Percentiles rank a stretch among this genome's conserved stretches.
phyloP scores from a whole-genome alignment of 2,329 filamentous ascomycete genomes.

The Chrysoporthe puriensis region DNA sequence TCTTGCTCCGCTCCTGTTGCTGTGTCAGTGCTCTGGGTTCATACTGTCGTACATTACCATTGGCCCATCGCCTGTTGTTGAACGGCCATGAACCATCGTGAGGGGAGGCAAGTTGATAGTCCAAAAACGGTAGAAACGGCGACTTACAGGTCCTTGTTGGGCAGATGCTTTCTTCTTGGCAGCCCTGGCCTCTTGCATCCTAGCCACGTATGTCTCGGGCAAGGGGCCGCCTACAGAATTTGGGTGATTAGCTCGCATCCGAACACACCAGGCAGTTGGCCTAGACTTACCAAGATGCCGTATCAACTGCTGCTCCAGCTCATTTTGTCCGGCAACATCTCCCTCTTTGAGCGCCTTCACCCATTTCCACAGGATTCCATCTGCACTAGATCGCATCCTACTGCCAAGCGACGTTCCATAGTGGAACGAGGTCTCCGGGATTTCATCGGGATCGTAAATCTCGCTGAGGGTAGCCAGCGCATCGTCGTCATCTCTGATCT shows the following conservation, averaged over 20 bases:
- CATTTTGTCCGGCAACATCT: conserved; percentile 20
- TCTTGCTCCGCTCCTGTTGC: conserved; percentile 44
- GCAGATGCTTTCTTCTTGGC: conserved; percentile 26
- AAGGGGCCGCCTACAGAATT: conserved; percentile 9
- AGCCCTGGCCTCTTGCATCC: conserved; percentile 15
- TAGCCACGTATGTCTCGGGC: conserved; percentile 21
- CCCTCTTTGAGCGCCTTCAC: conserved; percentile 20
- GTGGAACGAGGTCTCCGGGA: conserved; percentile 7
- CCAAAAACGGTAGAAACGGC: background rate
- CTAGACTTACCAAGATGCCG: conserved; percentile 19
- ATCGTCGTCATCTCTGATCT: conserved; percentile 5
- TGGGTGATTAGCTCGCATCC: background rate
- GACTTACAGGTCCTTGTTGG: conserved; percentile 24
- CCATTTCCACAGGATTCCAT: conserved; percentile 24
- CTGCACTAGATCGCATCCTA: conserved; percentile 8
- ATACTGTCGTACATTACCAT: background rate
- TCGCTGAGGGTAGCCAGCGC: conserved; percentile 21
- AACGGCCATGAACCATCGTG: background rate
- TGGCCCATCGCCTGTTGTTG: background rate
- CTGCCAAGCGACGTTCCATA: conserved; percentile 9
- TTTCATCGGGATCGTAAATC: conserved; percentile 22
- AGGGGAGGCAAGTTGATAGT: background rate
- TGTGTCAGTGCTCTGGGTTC: background rate
- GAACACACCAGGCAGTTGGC: background rate
- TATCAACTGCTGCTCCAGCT: conserved; percentile 23